A percentile compares a stretch with the other conserved stretches of the same genome.
Evolutionary conservation across 176 grass and related monocot genomes (phyloP).

Genomic region (Rhynchospora pubera): DNA sequence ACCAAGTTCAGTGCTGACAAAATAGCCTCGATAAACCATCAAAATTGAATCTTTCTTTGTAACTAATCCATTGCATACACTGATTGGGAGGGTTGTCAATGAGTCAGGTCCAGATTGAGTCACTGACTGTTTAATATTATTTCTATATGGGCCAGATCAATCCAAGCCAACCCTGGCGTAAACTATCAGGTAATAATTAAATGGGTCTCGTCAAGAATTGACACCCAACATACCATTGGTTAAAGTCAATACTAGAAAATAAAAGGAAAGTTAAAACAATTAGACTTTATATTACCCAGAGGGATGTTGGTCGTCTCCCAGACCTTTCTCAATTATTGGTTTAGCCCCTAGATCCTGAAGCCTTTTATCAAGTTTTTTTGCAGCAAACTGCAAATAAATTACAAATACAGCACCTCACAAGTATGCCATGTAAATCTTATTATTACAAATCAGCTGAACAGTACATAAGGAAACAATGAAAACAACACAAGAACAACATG

Average conservation of each 20-base stretch:
- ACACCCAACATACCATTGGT: not conserved
- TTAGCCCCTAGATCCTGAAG: slow-evolving; percentile 70
- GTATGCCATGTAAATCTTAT: not conserved
- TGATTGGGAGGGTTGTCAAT: not conserved
- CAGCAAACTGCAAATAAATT: slow-evolving; percentile 53
- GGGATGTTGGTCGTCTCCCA: slow-evolving; percentile 86
- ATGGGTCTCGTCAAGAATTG: too few species aligned
- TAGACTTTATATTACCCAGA: slow-evolving; percentile 55
- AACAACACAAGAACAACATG: not conserved
- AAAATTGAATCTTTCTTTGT: not conserved
- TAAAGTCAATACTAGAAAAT: not conserved
- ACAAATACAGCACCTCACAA: not conserved
- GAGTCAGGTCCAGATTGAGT: too few species aligned
- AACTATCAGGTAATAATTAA: too few species aligned
- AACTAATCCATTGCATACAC: not conserved
- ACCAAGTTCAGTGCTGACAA: not conserved
- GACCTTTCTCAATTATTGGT: slow-evolving; percentile 61
- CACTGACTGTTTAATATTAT: too few species aligned
- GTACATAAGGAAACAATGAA: not conserved
- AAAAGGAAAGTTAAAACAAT: not conserved
- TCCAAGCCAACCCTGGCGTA: too few species aligned
- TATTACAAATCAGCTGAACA: not conserved
- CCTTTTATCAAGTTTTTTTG: slow-evolving; percentile 84
- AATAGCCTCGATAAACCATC: not conserved
- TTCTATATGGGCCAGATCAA: too few species aligned